Evolutionary conservation across 352 stramenopile genomes (phyloP), one percentile per base, ranked within the genome.

Genomic region (Pythium coloratum): DNA sequence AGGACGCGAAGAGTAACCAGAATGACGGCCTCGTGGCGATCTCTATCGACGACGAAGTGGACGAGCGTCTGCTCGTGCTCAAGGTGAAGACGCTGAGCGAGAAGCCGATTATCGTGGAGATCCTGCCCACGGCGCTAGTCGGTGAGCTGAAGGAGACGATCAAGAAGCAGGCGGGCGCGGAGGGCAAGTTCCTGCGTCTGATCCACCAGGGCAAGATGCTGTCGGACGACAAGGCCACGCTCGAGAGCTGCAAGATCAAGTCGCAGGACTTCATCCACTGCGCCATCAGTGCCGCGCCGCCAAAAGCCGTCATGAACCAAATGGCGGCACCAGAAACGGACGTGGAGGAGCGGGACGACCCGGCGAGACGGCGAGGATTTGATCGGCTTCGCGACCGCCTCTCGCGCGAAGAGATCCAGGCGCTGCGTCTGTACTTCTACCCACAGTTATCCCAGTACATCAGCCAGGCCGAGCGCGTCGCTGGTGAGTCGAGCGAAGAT

Each of bases 151-250:
- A 94, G 69, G 84, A 92, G 40, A 66, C 76, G 13, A 80, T 94
- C 61, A 92, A 94, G 81, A 86, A 81, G 62, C 81, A 86, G 28
- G 78, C 77, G 26, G 85, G 80, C 56, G 88, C 85, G 10, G 84
- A 94, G 26, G 86, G 83, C 67, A 95, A 94, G 65, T 95, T 93
- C 59, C 75, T 95, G 66, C 82, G 88, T 0, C 73, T 95, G 8
- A 95, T 95, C 62, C 88, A 95, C 60, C 88, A 94, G 75, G 88
- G 88, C 59, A 94, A 94, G 60, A 94, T 95, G 84, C 73, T 95
- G 14, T 93, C 86, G 59, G 84, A 95, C 49, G 88, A 95, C 63
- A 86, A 83, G 47, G 82, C 78, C n/a, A 82, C 80, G 42, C 67
- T 95, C 20, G 76, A 84, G 55, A 84, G 71, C 70, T 94, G 74